phyloP scores from a whole-genome alignment of 495 filamentous ascomycete species.

The Tetracladium setigerum region DNA sequence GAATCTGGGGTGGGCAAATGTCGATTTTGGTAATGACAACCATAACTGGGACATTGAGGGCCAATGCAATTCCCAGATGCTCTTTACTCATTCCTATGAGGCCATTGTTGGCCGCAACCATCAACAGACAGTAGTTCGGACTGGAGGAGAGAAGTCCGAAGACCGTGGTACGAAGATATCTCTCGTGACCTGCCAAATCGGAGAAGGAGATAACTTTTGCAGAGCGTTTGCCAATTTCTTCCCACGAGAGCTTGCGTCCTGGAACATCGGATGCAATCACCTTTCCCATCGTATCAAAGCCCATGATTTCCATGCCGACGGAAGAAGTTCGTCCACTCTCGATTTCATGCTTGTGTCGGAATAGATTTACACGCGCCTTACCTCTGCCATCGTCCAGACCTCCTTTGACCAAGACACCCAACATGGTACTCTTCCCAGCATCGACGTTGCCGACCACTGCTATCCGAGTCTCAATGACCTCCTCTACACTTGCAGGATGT shows the following conservation, averaged over 20 bases:
- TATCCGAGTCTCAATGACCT: slow-evolving; percentile 92
- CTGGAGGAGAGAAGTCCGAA: slow-evolving; percentile 92
- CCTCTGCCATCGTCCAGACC: slow-evolving; percentile 91
- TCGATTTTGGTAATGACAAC: slow-evolving; percentile 98
- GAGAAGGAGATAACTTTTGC: slow-evolving; percentile 96
- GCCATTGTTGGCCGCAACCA: slow-evolving; percentile 98
- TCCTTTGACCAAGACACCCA: slow-evolving; percentile 94
- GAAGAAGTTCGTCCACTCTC: slow-evolving; percentile 93
- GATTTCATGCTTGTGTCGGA: slow-evolving; percentile 95
- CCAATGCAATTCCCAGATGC: slow-evolving; percentile 90
- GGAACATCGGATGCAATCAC: slow-evolving; percentile 73
- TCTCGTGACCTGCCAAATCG: slow-evolving; percentile 91
- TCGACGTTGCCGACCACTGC: slow-evolving; percentile 97
- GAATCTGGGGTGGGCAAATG: slow-evolving; percentile 93
- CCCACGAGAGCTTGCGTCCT: slow-evolving; percentile 88
- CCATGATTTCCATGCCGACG: slow-evolving; percentile 98
- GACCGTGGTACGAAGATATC: slow-evolving; percentile 91
- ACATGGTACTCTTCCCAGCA: slow-evolving; percentile 93
- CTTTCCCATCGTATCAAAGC: slow-evolving; percentile 84
- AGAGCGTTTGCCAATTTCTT: slow-evolving; percentile 92
- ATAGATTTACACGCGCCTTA: slow-evolving; percentile 91
- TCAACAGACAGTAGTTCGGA: slow-evolving; percentile 94
- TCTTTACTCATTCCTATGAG: slow-evolving; percentile 98
- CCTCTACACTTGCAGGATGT: slow-evolving; percentile 64
- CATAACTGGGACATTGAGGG: slow-evolving; percentile 95